Evolutionary conservation across 345 rosid species (phyloP), one percentile per base, ranked within the genome.

Genomic region (Reutealis trisperma): DNA sequence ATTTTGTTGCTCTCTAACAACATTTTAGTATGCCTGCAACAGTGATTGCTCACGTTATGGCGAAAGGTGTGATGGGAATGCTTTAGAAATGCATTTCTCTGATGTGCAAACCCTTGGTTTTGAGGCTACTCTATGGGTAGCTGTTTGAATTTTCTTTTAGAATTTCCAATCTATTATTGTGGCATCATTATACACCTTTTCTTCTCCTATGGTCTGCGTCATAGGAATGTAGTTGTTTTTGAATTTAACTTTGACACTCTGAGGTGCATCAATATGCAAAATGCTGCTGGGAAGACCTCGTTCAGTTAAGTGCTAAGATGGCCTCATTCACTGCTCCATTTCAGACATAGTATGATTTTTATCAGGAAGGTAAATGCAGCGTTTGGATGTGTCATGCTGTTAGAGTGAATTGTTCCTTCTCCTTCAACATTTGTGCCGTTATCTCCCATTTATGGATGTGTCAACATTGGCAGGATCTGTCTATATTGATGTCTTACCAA

Each of bases 251-350:
- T 83, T 85, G 83, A 93, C 89, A 86, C 78, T 85, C 80, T 77
- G 97, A 84, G 87, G 89, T 88, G 87, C 88, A 84, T 91, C 96
- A 86, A 88, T 91, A 84, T 87, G 91, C 92, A 89, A 93, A 89
- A 83, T 91, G 92, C 97, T 88, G 94, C 95, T 86, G 91, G 89
- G 97, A 96, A 93, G 97, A 89, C 86, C 89, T 90, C 92, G 67
- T 83, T 92, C 90, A 83, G 88, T 88, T 91, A 88, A 82, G 90
- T 92, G 90, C 93, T 90, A 87, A 90, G 94, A 91, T 93, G 93
- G 89, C 91, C 97, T 84, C 86, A 87, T 80, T 85, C 95, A 84
- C 87, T 92, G 89, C 97, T 88, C 85, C 86, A 85, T 91, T 88
- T 91, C 90, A 80, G 88, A 87, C 89, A 83, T 90, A 84, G 87